These are phyloP conservation scores for Stephanodiscus minutulus DNA, from an alignment of 108 stramenopile genomes.

Conservation along the genomic window DNA sequence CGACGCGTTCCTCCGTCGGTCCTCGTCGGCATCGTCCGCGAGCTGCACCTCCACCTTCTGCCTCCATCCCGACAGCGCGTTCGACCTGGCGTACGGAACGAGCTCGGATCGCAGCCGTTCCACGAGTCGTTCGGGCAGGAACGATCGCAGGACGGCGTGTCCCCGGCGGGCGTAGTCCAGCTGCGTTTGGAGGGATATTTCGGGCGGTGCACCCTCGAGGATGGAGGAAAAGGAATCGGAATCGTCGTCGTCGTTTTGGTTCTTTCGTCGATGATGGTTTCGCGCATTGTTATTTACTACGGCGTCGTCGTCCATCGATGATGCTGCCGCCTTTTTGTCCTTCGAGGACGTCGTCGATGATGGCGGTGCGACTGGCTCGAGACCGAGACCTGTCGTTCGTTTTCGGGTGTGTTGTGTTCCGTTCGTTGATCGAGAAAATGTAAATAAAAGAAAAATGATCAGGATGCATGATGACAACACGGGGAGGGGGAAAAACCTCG, in stretches of 20 bases:
- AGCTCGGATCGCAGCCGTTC: constrained; percentile 50
- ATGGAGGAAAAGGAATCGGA: background rate
- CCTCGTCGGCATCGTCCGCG: constrained; percentile 34
- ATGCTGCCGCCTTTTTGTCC: background rate
- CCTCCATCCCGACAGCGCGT: constrained; percentile 66
- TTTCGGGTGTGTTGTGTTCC: too few species aligned
- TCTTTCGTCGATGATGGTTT: too few species aligned
- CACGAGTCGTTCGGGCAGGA: constrained; percentile 42
- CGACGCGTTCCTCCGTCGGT: constrained; percentile 33
- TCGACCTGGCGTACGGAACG: constrained; percentile 35
- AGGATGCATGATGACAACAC: too few species aligned
- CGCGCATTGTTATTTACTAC: background rate
- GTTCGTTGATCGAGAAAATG: background rate
- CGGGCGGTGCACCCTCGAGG: background rate
- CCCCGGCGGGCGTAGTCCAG: constrained; percentile 76
- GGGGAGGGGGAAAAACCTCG: too few species aligned
- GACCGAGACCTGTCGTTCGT: background rate
- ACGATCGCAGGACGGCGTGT: constrained; percentile 73
- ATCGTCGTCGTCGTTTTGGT: background rate
- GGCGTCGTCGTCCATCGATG: background rate
- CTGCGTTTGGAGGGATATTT: constrained; percentile 56
- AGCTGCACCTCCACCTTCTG: constrained; percentile 86
- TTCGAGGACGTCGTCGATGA: background rate
- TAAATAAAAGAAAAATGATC: background rate
- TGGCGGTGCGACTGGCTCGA: background rate